Evolutionary conservation across 176 grass and related monocot genomes (phyloP).

Genomic region (Calamus simplicifolius): DNA sequence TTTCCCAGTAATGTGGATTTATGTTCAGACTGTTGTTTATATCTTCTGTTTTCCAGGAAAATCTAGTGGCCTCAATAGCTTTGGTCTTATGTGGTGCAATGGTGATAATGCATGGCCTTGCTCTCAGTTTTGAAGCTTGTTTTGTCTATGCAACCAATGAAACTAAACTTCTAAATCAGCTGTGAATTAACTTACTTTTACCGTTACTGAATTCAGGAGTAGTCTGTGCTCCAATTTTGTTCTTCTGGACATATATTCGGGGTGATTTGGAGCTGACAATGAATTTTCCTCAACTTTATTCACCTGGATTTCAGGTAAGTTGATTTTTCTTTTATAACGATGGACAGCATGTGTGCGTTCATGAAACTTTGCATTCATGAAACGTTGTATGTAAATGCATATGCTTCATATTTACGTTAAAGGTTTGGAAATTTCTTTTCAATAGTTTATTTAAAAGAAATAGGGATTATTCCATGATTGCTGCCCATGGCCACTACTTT

Average conservation of each 20-base stretch:
- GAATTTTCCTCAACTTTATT: constrained; percentile 81
- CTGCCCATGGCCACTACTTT: no score
- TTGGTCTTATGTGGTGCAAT: constrained; percentile 99
- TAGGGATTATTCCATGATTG: no score
- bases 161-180: neutral
- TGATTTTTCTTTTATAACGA: neutral
- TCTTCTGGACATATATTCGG: constrained; percentile 79
- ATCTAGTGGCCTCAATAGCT: constrained; percentile 89
- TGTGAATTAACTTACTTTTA: neutral
- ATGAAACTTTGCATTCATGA: neutral
- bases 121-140: neutral
- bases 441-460: no score
- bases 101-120: constrained; percentile 30
- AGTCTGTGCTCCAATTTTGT: constrained; percentile 80
- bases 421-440: no score
- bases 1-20: constrained; percentile 11
- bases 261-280: constrained; percentile 67
- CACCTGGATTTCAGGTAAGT: constrained; percentile 75
- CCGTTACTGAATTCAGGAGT: constrained; percentile 45
- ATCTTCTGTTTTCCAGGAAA: constrained; percentile 50
- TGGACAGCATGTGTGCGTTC: no score
- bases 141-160: neutral
- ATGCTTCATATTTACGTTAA: neutral
- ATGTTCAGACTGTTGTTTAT: constrained; percentile 10
- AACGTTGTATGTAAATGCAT: neutral